Conservation (phyloP, 1,139 yeast species). For the Candida frijolesensis region DNA sequence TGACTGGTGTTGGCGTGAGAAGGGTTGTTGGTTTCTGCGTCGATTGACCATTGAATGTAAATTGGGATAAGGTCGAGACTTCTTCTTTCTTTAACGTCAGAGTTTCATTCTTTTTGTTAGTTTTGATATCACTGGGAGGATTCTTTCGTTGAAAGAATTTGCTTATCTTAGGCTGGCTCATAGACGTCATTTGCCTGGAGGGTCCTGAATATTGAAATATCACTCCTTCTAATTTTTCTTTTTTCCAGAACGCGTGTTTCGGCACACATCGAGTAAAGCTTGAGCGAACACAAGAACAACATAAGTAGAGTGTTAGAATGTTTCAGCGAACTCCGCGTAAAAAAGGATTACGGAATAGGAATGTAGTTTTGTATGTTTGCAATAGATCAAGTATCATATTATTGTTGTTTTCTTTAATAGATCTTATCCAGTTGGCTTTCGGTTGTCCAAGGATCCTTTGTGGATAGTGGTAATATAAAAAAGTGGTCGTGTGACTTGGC, state of each 20-base stretch:
- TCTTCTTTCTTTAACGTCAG: background rate
- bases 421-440: no score
- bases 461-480: background rate
- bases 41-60: background rate
- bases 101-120: background rate
- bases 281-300: no score
- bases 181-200: background rate
- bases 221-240: background rate
- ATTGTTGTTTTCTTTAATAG: no score
- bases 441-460: background rate
- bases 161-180: background rate
- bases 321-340: no score
- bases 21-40: background rate
- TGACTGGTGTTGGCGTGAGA: background rate
- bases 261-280: no score
- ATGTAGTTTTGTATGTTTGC: no score
- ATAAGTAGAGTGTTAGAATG: no score
- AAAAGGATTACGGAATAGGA: no score
- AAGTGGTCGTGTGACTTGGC: background rate
- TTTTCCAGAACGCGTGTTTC: background rate
- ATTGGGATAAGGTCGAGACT: background rate
- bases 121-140: background rate
- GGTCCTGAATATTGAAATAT: background rate
- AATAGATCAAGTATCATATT: no score
- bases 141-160: background rate